These are phyloP conservation scores for Cryphonectria parasitica DNA, from an alignment of 2,329 filamentous ascomycete species.

Conservation along the genomic window DNA sequence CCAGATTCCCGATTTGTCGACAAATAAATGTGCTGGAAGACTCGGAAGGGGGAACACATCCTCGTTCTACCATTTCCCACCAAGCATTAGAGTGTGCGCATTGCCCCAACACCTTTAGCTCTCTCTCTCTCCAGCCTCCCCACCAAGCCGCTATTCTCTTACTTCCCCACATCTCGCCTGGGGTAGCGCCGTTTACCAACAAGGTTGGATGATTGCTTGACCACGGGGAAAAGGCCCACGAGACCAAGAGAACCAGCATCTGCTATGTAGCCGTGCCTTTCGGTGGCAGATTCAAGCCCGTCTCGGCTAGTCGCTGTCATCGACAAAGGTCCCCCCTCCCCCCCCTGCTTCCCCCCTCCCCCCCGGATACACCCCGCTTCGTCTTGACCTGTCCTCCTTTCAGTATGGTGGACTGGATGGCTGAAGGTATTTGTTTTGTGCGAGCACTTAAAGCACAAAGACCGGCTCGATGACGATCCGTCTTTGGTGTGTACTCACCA, in stretches of 20 bases:
- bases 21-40: not conserved
- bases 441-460: not conserved
- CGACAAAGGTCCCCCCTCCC: not conserved
- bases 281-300: not conserved
- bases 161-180: constrained; percentile 27
- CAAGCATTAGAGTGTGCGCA: not conserved
- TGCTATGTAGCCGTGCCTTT: not conserved
- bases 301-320: not conserved
- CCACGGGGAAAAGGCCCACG: constrained; percentile 4
- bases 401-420: not conserved
- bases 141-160: constrained; percentile 20
- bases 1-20: not conserved
- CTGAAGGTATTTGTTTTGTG: not conserved
- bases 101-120: constrained; percentile 3
- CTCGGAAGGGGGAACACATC: not conserved
- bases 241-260: not conserved
- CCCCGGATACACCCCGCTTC: not conserved
- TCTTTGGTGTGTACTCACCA: not conserved
- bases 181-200: constrained; percentile 18
- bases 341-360: too few relatives aligned
- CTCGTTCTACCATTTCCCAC: not conserved
- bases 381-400: not conserved
- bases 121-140: constrained; percentile 13
- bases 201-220: not conserved
- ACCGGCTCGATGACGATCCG: not conserved